Conservation (phyloP, 2,329 filamentous ascomycete genomes). For the Pseudogymnoascus sp. region DNA sequence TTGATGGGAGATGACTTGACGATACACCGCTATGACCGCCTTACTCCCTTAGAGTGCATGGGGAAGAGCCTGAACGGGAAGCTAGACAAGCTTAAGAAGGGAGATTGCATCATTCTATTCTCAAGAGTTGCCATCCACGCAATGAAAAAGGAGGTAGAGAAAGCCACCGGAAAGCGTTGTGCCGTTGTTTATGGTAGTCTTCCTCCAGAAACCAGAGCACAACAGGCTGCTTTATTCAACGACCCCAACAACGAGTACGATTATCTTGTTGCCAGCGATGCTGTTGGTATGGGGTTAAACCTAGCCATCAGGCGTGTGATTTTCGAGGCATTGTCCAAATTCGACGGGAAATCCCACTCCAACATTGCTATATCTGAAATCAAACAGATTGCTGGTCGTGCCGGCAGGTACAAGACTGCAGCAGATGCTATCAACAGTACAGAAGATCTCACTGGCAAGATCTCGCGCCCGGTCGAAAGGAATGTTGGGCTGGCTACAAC, state of each 20-base stretch:
- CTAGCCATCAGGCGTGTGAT: slow-evolving; percentile 85
- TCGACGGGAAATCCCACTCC: slow-evolving; percentile 42
- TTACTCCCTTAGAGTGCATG: slow-evolving; percentile 69
- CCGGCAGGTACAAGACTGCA: slow-evolving; percentile 76
- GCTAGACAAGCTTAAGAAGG: slow-evolving; percentile 66
- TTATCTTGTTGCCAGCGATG: slow-evolving; percentile 86
- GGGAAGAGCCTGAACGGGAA: slow-evolving; percentile 53
- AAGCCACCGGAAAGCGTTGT: slow-evolving; percentile 66
- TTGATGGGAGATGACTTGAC: slow-evolving; percentile 74
- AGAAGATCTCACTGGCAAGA: neutral
- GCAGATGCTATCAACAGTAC: slow-evolving; percentile 39
- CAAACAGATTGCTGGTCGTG: slow-evolving; percentile 91
- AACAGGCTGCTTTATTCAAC: slow-evolving; percentile 90
- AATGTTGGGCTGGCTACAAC: slow-evolving; percentile 68
- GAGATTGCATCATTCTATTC: slow-evolving; percentile 85
- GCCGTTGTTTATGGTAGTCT: slow-evolving; percentile 90
- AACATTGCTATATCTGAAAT: slow-evolving; percentile 65
- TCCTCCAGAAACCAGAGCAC: slow-evolving; percentile 84
- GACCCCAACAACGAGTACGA: slow-evolving; percentile 94
- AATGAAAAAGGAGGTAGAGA: slow-evolving; percentile 71
- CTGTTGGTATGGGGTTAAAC: slow-evolving; percentile 96
- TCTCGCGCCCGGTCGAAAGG: slow-evolving; percentile 12
- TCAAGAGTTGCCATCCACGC: slow-evolving; percentile 74
- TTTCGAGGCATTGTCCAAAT: slow-evolving; percentile 72
- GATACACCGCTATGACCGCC: slow-evolving; percentile 73